Conservation (phyloP, 805 yeast genomes). For the Candida boidinii region DNA sequence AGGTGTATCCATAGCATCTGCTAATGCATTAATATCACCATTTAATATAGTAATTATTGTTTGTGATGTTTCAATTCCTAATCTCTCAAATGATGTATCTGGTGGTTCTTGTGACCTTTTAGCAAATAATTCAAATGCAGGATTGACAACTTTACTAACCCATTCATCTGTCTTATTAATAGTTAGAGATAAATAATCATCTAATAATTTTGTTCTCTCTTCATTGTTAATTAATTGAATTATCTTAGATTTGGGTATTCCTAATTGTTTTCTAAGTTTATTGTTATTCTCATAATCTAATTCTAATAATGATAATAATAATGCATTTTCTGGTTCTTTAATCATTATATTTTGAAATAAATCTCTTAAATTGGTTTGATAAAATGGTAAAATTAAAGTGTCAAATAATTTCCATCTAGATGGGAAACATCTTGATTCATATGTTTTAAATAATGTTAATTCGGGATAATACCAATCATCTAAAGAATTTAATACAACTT, state of each 20-base stretch:
- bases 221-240: constrained; percentile 47
- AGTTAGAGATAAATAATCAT: constrained; percentile 69
- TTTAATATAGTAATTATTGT: constrained; percentile 15
- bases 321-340: constrained; percentile 34
- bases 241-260: constrained; percentile 34
- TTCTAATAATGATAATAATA: constrained; percentile 63
- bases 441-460: constrained; percentile 53
- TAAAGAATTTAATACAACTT: constrained; percentile 51
- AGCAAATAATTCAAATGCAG: constrained; percentile 41
- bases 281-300: constrained; percentile 64
- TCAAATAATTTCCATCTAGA: constrained; percentile 63
- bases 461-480: constrained; percentile 78
- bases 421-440: constrained; percentile 57
- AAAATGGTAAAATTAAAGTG: constrained; percentile 45
- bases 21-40: constrained; percentile 24
- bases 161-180: constrained; percentile 75
- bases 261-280: constrained; percentile 42
- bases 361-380: constrained; percentile 57
- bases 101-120: constrained; percentile 63
- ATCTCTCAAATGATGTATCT: constrained; percentile 15
- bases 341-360: constrained; percentile 56
- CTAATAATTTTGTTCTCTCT: constrained; percentile 61
- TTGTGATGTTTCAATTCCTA: constrained; percentile 22
- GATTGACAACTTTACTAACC: constrained; percentile 44
- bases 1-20: constrained; percentile 27